Conservation (phyloP, 2,329 filamentous ascomycete species). For the Didymella sp. region DNA sequence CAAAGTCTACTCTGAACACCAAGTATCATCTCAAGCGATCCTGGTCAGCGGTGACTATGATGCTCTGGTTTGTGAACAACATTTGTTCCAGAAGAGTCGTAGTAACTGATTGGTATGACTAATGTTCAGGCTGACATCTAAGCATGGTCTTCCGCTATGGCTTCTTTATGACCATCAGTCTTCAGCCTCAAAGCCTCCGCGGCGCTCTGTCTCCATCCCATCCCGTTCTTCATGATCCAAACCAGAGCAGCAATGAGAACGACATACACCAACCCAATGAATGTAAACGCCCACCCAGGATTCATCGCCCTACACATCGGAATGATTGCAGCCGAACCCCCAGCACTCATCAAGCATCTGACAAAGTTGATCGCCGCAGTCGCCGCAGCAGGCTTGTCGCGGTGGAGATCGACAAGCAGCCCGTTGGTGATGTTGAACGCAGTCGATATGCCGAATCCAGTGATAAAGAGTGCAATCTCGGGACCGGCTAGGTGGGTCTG, state of each 20-base stretch:
- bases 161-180: constrained; percentile 4
- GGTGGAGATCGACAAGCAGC: constrained; percentile 54
- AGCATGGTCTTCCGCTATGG: constrained; percentile 1
- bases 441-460: constrained; percentile 64
- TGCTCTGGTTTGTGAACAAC: no score
- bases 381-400: constrained; percentile 49
- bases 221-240: constrained; percentile 42
- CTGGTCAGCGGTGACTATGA: no score
- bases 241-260: constrained; percentile 35
- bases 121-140: background rate
- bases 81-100: no score
- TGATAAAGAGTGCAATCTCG: constrained; percentile 59
- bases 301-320: constrained; percentile 54
- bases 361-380: constrained; percentile 50
- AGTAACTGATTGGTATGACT: no score
- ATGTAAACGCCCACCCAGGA: constrained; percentile 56
- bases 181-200: constrained; percentile 27
- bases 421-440: constrained; percentile 54
- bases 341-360: constrained; percentile 49
- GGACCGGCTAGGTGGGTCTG: constrained; percentile 51
- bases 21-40: no score
- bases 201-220: constrained; percentile 39
- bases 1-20: no score
- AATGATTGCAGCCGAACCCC: constrained; percentile 48
- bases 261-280: constrained; percentile 44